These are phyloP conservation scores for Lipomyces kockii DNA, from an alignment of 805 yeast genomes.

Conservation along the genomic window DNA sequence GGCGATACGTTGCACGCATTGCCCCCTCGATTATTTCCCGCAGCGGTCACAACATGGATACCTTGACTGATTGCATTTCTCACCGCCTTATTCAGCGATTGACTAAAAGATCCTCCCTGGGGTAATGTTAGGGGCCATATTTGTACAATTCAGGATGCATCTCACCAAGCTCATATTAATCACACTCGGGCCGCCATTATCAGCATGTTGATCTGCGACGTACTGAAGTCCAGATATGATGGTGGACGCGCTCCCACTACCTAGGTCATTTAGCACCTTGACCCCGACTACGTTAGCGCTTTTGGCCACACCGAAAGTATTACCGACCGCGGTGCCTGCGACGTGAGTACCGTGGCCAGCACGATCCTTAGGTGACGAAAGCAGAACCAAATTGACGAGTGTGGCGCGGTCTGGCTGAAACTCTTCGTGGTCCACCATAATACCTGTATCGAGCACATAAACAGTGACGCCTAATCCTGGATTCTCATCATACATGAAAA, in stretches of 20 bases:
- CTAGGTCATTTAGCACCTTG: conserved; percentile 76
- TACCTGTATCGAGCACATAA: conserved; percentile 89
- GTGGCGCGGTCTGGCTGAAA: conserved; percentile 62
- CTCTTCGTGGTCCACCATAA: conserved; percentile 72
- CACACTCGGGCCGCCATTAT: conserved; percentile 39
- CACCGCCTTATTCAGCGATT: conserved; percentile 85
- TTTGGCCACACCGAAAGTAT: conserved; percentile 82
- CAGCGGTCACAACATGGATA: conserved; percentile 90
- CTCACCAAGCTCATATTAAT: conserved; percentile 84
- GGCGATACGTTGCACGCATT: conserved; percentile 95
- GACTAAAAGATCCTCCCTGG: conserved; percentile 41
- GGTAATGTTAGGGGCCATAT: not conserved
- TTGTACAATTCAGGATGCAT: conserved; percentile 43
- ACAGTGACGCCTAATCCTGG: conserved; percentile 46
- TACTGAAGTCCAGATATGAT: conserved; percentile 83
- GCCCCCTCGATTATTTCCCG: conserved; percentile 83
- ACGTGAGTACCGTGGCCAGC: conserved; percentile 97
- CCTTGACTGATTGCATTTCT: conserved; percentile 89
- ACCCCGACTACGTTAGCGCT: conserved; percentile 78
- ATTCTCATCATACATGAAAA: conserved; percentile 19
- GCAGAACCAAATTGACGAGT: conserved; percentile 41
- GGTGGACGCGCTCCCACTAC: conserved; percentile 82
- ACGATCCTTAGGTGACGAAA: conserved; percentile 56
- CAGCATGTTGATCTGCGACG: conserved; percentile 71
- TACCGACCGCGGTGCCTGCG: conserved; percentile 92